Base-by-base conservation (phyloP, 805 yeast genomes). In the Cyberlindnera sargentensis region DNA sequence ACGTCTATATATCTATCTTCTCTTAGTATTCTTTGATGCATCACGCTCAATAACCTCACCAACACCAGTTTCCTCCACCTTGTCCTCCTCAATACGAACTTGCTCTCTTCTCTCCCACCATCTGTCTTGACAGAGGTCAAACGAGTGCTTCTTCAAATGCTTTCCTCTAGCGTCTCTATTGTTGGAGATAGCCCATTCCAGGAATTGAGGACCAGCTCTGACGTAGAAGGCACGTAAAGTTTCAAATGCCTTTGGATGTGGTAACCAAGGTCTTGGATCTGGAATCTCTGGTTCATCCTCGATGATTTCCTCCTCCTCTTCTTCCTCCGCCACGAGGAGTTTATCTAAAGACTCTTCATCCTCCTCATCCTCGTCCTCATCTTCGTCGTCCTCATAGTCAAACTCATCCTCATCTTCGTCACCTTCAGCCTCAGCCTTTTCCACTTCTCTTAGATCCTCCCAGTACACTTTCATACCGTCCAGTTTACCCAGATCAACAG, bases 41-140 rank as follows among this genome's bases (percentile, higher is more conserved):
- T 84, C 95, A 55, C 76, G 78, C 58, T 89, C 96, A 7, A 91
- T 69, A 32, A 91, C 81, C 46, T 86, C 95, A 15, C 85, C 95
- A 47, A 88, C 90, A 46, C 95, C 96, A 39, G 84, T 58, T 54
- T 89, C 96, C 64, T 91, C 97, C 54, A 86, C 66, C 58, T 80
- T 78, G 53, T 91, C 98, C 66, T 91, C 99, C 40, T 86, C 84
- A 34, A 79, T 74, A 61, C 95, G 81, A 25, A 91, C 82, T 56
- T 82, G 91, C 55, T 91, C 98, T 67, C 97, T 80, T 68, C 98
- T 84, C 62, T 91, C 98, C 98, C 98, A 91, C 93, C 95, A 91
- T 67, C 99, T 78, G 52, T 84, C 91, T 64, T 90, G 95, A 62
- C 93, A 84, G 47, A 91, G 66, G 49, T 89, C 96, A 60, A 91